Percentiles rank a stretch among this genome's conserved stretches.
Conservation (phyloP, 2,329 filamentous ascomycete species). For the Verruconis gallopava region DNA sequence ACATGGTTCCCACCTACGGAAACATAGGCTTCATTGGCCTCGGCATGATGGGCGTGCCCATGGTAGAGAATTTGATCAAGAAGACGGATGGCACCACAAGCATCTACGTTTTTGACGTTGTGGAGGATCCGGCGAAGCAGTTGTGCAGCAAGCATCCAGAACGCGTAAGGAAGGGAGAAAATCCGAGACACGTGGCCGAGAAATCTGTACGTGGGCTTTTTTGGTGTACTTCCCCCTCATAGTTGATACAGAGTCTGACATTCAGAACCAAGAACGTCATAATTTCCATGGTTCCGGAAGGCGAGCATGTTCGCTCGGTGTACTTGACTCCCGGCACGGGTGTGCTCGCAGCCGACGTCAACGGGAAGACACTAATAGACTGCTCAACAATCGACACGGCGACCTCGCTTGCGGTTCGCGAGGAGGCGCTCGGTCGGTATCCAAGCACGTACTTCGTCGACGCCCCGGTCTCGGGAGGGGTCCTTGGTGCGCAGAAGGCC, state of each 20-base stretch:
- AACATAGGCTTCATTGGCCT: constrained; percentile 40
- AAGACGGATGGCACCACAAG: constrained; percentile 31
- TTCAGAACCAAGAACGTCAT: constrained; percentile 30
- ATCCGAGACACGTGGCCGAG: constrained; percentile 36
- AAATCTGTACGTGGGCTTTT: constrained; percentile 30
- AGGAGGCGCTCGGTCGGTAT: constrained; percentile 25
- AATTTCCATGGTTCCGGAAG: constrained; percentile 42
- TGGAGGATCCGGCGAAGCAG: constrained; percentile 29
- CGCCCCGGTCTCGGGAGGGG: constrained; percentile 40
- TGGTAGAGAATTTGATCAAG: constrained; percentile 37
- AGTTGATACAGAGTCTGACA: constrained; percentile 6
- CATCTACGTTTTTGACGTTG: constrained; percentile 38
- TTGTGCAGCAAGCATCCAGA: constrained; percentile 28
- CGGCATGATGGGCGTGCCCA: constrained; percentile 43
- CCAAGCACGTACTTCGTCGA: constrained; percentile 38
- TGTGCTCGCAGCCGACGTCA: constrained; percentile 29
- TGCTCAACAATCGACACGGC: constrained; percentile 44
- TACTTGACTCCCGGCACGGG: constrained; percentile 34
- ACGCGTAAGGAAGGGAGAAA: constrained; percentile 27
- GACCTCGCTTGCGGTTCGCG: constrained; percentile 34
- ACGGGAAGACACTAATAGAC: constrained; percentile 38
- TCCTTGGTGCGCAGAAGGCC: constrained; percentile 38
- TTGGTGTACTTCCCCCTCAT: not conserved
- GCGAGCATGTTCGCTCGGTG: constrained; percentile 36
- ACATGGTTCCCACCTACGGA: constrained; percentile 13